Conservation (phyloP, 345 rosid genomes). For the Lepidium sativum region DNA sequence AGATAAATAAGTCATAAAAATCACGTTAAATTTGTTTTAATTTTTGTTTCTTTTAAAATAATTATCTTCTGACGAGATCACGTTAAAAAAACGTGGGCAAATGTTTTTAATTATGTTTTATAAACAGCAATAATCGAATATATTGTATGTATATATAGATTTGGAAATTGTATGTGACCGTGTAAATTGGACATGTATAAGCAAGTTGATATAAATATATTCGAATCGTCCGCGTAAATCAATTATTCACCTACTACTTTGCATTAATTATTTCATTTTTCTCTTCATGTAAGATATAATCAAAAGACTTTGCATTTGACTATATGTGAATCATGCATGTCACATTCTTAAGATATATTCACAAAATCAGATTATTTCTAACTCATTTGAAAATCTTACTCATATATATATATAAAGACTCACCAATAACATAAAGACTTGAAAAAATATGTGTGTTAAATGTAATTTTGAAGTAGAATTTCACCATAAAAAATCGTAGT, state of each 20-base stretch:
- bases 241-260: background rate
- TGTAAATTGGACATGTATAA: background rate
- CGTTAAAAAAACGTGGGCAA: slow-evolving; percentile 18
- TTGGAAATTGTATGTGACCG: background rate
- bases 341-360: background rate
- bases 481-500: too few relatives aligned
- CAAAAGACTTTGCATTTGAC: slow-evolving; percentile 1
- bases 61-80: background rate
- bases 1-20: background rate
- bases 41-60: background rate
- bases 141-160: too few relatives aligned
- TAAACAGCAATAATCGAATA: too few relatives aligned
- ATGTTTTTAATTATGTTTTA: slow-evolving; percentile 10
- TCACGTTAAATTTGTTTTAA: background rate
- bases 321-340: background rate
- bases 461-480: too few relatives aligned
- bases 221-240: slow-evolving; percentile 16
- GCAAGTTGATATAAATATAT: slow-evolving; percentile 16
- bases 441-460: too few relatives aligned
- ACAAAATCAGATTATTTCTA: background rate
- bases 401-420: too few relatives aligned
- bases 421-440: too few relatives aligned
- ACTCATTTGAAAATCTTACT: background rate
- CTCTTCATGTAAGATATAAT: background rate
- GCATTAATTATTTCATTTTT: background rate